Evolutionary conservation across 1,284 basidiomycete genomes (phyloP), one percentile per base, ranked within the genome.

Genomic region (Ustilago xerochloae): DNA sequence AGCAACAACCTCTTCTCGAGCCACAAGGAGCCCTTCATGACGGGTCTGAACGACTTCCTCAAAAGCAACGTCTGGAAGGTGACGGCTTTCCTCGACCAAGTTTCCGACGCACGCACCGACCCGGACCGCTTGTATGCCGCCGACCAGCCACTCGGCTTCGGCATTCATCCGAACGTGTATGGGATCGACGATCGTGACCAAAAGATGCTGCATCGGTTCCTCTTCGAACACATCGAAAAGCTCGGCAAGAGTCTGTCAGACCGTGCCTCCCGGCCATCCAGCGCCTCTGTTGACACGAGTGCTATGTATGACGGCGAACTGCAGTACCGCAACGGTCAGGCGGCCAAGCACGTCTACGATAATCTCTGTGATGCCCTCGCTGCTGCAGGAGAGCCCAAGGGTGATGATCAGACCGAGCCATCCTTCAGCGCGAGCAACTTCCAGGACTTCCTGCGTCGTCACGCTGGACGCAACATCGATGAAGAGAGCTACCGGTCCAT

Each of bases 11-110:
- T 81, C 32, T 80, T 80, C 60, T 72, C 80, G 16, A 57, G 65
- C 35, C 80, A 81, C 65, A 82, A 82, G 64, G 79, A 82, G 55
- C 75, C 79, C 1, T 81, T 78, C 61, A 79, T 82, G 80, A 80
- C 75, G 0, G 61, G 70, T 16, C 70, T 82, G 36, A 82, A 82
- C 57, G 80, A 81, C 39, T 81, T 82, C 47, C 57, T 82, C 26
- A 80, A 78, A 57, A 58, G 71, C 56, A 82, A 82, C 45, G 73
- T 81, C 16, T 80, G 79, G 77, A 77, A 76, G 52, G 77, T 82
- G 28, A 73, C 79, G 4, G 63, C 63, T 12, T 82, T 82, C 69
- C 69, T 82, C 6, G 80, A 82, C 36, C 75, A 79, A 28, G 76
- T 82, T 13, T 81, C 79, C 18, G 80, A 82, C 46, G 70, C 77